phyloP scores from a whole-genome alignment of 164 flowering plant genomes.

The Magnolia sinica region DNA sequence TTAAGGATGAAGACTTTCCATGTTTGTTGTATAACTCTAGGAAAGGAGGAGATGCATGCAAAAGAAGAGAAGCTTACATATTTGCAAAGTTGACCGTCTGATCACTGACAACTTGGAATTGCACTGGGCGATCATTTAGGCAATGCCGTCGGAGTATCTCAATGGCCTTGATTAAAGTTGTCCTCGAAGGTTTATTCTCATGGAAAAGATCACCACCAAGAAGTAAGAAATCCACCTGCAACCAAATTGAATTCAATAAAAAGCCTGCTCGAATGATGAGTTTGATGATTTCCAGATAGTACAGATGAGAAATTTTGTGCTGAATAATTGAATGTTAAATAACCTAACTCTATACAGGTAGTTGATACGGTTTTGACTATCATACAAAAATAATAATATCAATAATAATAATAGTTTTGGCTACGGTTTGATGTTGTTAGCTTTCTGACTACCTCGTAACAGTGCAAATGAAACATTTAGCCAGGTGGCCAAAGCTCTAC shows the following conservation, averaged over 20 bases:
- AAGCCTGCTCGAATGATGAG: conserved; percentile 4
- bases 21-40: too few species aligned
- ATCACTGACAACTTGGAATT: conserved; percentile 98
- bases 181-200: conserved; percentile 95
- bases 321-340: too few species aligned
- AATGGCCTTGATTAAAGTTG: conserved; percentile 81
- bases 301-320: neutral
- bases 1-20: too few species aligned
- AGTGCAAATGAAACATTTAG: too few species aligned
- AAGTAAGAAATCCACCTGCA: conserved; percentile 86
- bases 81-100: conserved; percentile 90
- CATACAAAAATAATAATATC: too few species aligned
- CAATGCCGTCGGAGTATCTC: conserved; percentile 92
- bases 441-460: too few species aligned
- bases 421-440: too few species aligned
- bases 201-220: conserved; percentile 99
- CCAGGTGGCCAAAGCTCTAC: too few species aligned
- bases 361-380: too few species aligned
- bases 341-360: too few species aligned
- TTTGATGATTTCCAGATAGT: neutral
- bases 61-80: conserved; percentile 37
- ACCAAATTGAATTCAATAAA: conserved; percentile 14
- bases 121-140: conserved; percentile 85
- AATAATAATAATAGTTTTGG: too few species aligned
- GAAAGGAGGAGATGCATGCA: neutral